Conservation (phyloP, 495 filamentous ascomycete genomes). For the Penicillium desertorum region DNA sequence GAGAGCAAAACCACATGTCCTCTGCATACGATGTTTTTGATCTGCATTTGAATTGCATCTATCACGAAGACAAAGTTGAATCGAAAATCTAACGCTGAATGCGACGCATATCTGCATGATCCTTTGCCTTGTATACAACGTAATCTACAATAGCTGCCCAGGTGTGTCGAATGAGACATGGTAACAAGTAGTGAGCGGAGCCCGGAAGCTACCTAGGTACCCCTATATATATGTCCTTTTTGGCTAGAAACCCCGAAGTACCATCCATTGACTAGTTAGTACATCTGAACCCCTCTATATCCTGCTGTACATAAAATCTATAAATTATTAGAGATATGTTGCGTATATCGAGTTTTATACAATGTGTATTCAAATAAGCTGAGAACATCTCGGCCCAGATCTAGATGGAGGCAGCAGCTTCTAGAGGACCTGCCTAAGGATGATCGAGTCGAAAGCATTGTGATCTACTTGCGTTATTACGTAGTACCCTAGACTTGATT, state of each 20-base stretch:
- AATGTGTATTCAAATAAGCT: background rate
- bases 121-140: background rate
- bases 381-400: background rate
- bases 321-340: background rate
- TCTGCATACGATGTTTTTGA: constrained; percentile 21
- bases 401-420: background rate
- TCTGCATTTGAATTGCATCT: constrained; percentile 19
- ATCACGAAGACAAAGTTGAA: constrained; percentile 28
- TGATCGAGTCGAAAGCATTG: too few relatives aligned
- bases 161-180: background rate
- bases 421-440: background rate
- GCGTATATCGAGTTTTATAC: background rate
- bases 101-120: background rate
- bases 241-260: too few relatives aligned
- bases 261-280: too few relatives aligned
- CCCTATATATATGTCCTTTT: background rate
- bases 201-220: background rate
- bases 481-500: background rate
- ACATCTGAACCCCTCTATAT: too few relatives aligned
- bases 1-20: constrained; percentile 16
- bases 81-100: constrained; percentile 14
- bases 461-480: too few relatives aligned
- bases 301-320: background rate
- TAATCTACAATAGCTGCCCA: background rate
- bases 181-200: background rate